Conservation (phyloP, 2,329 filamentous ascomycete genomes). For the Pseudogymnoascus verrucosus region DNA sequence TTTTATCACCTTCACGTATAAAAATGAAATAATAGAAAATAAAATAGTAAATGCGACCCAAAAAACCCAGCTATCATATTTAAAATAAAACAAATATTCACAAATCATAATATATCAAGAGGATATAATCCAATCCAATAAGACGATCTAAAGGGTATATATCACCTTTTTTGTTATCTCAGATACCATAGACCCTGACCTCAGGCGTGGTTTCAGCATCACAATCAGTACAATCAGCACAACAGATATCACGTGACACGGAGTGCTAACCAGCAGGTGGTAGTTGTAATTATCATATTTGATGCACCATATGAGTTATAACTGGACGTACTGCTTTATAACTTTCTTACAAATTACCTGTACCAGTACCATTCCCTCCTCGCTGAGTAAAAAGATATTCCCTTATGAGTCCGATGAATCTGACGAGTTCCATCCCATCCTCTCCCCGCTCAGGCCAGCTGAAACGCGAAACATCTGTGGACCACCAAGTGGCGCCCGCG, state of each 20-base stretch:
- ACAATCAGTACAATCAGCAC: neutral
- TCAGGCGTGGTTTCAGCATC: neutral
- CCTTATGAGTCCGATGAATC: neutral
- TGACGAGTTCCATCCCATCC: neutral
- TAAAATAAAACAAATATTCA: neutral
- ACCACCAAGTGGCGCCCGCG: constrained; percentile 1
- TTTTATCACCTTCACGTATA: neutral
- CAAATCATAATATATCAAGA: neutral
- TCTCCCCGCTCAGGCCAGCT: neutral
- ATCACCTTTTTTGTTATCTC: neutral
- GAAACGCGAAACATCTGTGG: neutral
- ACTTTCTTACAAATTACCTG: neutral
- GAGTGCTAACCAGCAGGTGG: neutral
- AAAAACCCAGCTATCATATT: neutral
- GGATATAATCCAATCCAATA: neutral
- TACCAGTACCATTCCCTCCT: neutral
- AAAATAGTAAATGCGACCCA: neutral
- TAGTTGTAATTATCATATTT: too few relatives aligned
- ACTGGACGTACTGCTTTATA: neutral
- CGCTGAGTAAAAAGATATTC: neutral
- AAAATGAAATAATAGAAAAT: neutral
- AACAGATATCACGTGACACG: neutral
- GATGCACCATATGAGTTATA: neutral
- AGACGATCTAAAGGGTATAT: neutral
- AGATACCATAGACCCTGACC: neutral